phyloP scores from a whole-genome alignment of 208 protist species.

The Trypanosoma melophagium region DNA sequence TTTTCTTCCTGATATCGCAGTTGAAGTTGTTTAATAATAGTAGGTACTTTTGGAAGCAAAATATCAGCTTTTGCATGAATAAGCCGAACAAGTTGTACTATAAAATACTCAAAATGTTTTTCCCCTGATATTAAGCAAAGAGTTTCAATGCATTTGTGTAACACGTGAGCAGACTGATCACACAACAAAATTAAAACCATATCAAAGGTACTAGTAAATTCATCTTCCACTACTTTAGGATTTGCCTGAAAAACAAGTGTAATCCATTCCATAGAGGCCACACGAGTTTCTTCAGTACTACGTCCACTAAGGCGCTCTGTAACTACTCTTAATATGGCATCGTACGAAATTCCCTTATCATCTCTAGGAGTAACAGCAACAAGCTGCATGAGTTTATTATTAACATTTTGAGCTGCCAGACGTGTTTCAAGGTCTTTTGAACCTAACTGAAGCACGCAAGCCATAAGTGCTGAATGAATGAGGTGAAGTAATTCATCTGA shows the following conservation, averaged over 20 bases:
- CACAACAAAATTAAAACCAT: conserved; percentile 37
- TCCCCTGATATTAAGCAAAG: conserved; percentile 43
- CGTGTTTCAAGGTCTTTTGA: conserved; percentile 32
- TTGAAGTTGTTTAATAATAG: conserved; percentile 54
- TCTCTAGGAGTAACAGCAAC: background rate
- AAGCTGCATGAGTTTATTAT: conserved; percentile 31
- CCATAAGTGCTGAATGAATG: conserved; percentile 11
- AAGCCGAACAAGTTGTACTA: conserved; percentile 24
- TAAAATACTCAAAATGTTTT: conserved; percentile 38
- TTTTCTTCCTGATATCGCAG: conserved; percentile 30
- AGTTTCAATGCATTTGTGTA: conserved; percentile 47
- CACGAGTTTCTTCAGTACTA: conserved; percentile 47
- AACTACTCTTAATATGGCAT: conserved; percentile 25
- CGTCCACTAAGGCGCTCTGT: conserved; percentile 11
- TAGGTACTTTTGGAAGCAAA: conserved; percentile 41
- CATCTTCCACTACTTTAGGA: conserved; percentile 21
- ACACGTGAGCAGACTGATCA: conserved; percentile 41
- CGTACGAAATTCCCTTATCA: conserved; percentile 14
- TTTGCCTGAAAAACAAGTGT: conserved; percentile 35
- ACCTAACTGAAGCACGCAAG: conserved; percentile 26
- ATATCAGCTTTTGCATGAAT: conserved; percentile 30
- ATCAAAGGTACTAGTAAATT: conserved; percentile 32
- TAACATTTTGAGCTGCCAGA: conserved; percentile 35
- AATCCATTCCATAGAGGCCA: conserved; percentile 64
- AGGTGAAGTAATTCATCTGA: conserved; percentile 23